Evolutionary conservation across 1,139 yeast species (phyloP).

Genomic region (Scheffersomyces insectosa): DNA sequence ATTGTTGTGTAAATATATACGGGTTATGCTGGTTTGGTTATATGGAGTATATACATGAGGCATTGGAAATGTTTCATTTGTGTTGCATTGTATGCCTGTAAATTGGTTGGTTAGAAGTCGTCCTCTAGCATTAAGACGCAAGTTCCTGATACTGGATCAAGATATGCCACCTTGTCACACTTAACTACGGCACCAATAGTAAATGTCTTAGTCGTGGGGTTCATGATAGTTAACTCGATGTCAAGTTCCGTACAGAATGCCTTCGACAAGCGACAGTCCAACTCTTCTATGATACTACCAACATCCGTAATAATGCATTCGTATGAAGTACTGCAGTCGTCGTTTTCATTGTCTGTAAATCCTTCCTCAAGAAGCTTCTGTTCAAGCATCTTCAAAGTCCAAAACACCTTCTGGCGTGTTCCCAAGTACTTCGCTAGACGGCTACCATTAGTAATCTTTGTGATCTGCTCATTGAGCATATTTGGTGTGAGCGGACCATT

Average conservation of each 20-base stretch:
- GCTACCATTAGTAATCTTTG: constrained; percentile 17
- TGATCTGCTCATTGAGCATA: constrained; percentile 17
- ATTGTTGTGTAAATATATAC: too few species aligned
- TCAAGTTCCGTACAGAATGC: constrained; percentile 50
- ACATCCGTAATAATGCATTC: constrained; percentile 30
- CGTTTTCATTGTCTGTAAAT: constrained; percentile 1
- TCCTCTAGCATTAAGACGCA: constrained; percentile 26
- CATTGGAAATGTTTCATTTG: too few species aligned
- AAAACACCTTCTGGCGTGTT: constrained; percentile 17
- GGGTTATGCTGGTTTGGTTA: too few species aligned
- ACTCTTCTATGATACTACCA: constrained; percentile 15
- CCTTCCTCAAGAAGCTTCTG: constrained; percentile 11
- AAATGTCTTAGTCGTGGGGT: constrained; percentile 16
- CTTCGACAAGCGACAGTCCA: constrained; percentile 13
- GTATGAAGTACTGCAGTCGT: constrained; percentile 9
- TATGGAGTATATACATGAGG: too few species aligned
- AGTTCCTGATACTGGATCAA: constrained; percentile 36
- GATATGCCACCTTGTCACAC: constrained; percentile 38
- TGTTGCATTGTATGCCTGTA: background rate
- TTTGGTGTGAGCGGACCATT: constrained; percentile 30
- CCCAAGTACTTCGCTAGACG: constrained; percentile 16
- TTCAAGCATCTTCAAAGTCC: constrained; percentile 29
- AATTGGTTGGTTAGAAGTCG: background rate
- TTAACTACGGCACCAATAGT: constrained; percentile 45
- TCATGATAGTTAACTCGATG: constrained; percentile 44